Evolutionary conservation across 2,329 filamentous ascomycete species (phyloP), one percentile per base, ranked within the genome.

Genomic region (Anthostomella pinea): DNA sequence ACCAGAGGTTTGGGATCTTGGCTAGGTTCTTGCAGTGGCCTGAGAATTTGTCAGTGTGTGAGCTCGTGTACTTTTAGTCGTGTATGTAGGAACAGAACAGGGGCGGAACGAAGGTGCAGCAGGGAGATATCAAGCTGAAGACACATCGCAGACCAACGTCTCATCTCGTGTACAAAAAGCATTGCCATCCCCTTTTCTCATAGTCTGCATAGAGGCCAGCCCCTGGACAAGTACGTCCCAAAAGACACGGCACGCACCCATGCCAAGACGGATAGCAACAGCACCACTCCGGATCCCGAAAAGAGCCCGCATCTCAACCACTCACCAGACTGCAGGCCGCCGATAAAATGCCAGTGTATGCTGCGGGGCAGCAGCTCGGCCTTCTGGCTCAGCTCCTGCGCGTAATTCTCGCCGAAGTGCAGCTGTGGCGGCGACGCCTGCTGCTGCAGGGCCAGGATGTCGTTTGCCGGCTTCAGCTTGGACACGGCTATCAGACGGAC

Each of bases 321-420:
- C 65, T 45, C 61, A 78, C 76, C 70, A 10, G 86, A 90, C 65
- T 98, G 93, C 24, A 98, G 68, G 0, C 86, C 88, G 24, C 93
- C 93, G 60, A 97, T 98, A 64, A 97, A 96, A 65, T 98, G 93
- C 93, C 93, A 98, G 53, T 76, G 75, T 49, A 98, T 85, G 21
- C 73, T 75, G 28, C 68, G 67, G 0, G 93, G 91, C 8, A 98
- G 76, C 14, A 95, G 60, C 22, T 77, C 75, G 2, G 88, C 84
- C 65, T 98, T 98, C 60, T 95, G 85, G 41, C 76, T 73, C 35
- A 98, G 77, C 64, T 98, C 93, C 65, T 91, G 86, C 4, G 85
- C 75, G 68, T 98, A 98, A 70, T 98, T 98, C 67, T 98, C 93
- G 53, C 93, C 93, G 62, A 97, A 97, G 66, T 98, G 87, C 13